Evolutionary conservation across 257 asterid genomes (phyloP), one percentile per base, ranked within the genome.

Genomic region (Lycium ferocissimum): DNA sequence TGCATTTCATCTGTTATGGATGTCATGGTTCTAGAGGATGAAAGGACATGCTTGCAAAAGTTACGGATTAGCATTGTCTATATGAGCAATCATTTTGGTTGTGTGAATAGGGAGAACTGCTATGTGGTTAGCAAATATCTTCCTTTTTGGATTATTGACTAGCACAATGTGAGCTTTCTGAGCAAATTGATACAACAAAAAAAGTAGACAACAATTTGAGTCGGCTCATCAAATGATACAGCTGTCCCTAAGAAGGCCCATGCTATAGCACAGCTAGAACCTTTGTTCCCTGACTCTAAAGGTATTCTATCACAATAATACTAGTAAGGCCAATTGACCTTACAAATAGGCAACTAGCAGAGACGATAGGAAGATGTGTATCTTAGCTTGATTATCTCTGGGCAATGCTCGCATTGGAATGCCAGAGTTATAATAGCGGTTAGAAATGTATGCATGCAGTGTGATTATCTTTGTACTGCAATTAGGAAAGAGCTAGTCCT

Each of bases 401-500:
- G 59, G 40, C 15, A 51, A 20, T 12, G 81, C 43, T 49, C 49
- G 22, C 13, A 7, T 76, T 76, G 43, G 43, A 75, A 20, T 49
- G 40, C 22, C 33, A 14, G 15, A 51, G 22, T 7, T 76, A 22
- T 51, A 73, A 73, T 73, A 49, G 63, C 81, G 49, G 45, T 22
- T 49, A 51, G 81, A 71, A 71, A 47, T 75, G 49, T 75, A 49
- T 49, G 43, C 43, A 51, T 22, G 8, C 45, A 4, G 13, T 12
- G 63, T 13, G 63, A 22, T 49, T 10, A 6, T 76, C 81, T 51
- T 76, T 76, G 45, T 51, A 49, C 63, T 76, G 81, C 63, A 51
- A 76, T 49, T 49, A 51, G 62, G 43, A 49, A 76, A 76, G 81
- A 76, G 63, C 56, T 76, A 22, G 81, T 51, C 45, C 4, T 49